Conservation (phyloP, 2,329 filamentous ascomycete genomes). For the Eutypa lata region DNA sequence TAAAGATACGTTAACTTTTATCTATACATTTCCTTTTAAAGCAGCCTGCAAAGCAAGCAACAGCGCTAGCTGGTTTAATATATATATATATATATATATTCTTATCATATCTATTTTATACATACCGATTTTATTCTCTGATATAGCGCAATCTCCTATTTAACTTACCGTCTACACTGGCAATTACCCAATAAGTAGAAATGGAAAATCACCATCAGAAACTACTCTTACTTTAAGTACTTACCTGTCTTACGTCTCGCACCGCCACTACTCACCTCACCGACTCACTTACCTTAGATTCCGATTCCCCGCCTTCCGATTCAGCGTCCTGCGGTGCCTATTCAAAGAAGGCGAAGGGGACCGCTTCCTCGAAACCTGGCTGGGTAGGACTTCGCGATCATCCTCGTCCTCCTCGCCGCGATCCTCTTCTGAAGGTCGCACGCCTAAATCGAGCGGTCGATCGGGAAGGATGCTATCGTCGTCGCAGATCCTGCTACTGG, state of each 20-base stretch:
- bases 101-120: too few relatives aligned
- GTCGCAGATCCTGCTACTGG: neutral
- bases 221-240: too few relatives aligned
- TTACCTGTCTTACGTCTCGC: neutral
- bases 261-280: neutral
- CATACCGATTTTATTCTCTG: too few relatives aligned
- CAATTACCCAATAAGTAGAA: too few relatives aligned
- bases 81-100: too few relatives aligned
- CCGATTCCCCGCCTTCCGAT: constrained; percentile 6
- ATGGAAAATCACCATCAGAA: too few relatives aligned
- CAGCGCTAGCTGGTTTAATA: too few relatives aligned
- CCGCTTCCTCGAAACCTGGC: constrained; percentile 4
- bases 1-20: too few relatives aligned
- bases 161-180: too few relatives aligned
- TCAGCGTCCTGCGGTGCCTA: neutral
- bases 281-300: constrained; percentile 4
- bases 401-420: neutral
- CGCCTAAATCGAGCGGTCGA: neutral
- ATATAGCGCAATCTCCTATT: too few relatives aligned
- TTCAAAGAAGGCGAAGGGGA: neutral
- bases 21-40: too few relatives aligned
- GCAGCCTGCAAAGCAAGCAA: too few relatives aligned
- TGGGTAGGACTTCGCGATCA: constrained; percentile 14
- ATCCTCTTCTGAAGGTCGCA: neutral
- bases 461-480: constrained; percentile 1